Conservation (phyloP, 1,284 basidiomycete species). For the Cutaneotrichosporon dermatis region DNA sequence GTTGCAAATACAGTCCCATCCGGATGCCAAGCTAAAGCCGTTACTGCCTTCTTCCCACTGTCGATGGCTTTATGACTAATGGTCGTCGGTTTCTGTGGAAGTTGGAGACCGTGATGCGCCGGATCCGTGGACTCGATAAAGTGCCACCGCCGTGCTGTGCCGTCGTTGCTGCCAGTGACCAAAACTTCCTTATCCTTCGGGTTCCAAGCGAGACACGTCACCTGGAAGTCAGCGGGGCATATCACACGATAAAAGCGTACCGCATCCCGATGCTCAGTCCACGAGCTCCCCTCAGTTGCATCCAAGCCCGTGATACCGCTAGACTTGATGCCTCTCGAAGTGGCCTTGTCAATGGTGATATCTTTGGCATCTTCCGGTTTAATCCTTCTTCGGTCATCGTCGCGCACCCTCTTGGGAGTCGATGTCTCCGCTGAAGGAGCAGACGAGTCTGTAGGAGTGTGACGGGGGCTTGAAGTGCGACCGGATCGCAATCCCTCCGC, state of each 20-base stretch:
- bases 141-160: slow-evolving; percentile 40
- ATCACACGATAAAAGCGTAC: slow-evolving; percentile 13
- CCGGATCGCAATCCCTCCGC: neutral
- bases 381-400: neutral
- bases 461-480: neutral
- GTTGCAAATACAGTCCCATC: slow-evolving; percentile 43
- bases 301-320: neutral
- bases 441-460: neutral
- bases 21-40: slow-evolving; percentile 39
- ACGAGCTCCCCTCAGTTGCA: slow-evolving; percentile 8
- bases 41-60: slow-evolving; percentile 34
- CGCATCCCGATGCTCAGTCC: slow-evolving; percentile 36
- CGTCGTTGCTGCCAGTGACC: slow-evolving; percentile 35
- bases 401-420: neutral
- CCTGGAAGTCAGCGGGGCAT: slow-evolving; percentile 18
- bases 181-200: slow-evolving; percentile 38
- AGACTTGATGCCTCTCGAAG: neutral
- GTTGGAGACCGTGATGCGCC: slow-evolving; percentile 9
- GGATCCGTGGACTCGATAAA: slow-evolving; percentile 17
- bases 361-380: slow-evolving; percentile 5
- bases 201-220: slow-evolving; percentile 41
- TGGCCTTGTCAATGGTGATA: neutral
- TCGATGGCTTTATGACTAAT: slow-evolving; percentile 42
- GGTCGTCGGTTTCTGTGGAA: slow-evolving; percentile 20
- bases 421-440: neutral